Base-by-base conservation (phyloP, 352 stramenopile species). In the Pseudoperonospora humuli region DNA sequence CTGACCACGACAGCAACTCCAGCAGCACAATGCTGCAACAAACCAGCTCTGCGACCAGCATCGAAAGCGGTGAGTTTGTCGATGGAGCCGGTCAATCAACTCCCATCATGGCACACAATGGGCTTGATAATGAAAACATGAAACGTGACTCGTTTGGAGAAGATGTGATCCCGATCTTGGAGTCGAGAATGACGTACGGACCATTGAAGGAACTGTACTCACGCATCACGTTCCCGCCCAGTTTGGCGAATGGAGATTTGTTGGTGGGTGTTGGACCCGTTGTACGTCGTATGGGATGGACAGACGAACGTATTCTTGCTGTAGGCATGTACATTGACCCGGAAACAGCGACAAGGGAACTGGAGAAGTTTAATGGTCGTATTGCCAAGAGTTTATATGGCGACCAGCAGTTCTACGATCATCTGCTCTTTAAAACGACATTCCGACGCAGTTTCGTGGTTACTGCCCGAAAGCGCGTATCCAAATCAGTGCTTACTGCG, bases 291-390 rank as follows among this genome's bases (percentile, higher is more conserved):
- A 77, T 91, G 62, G 75, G 75, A 11, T 91, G 79, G 79, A 87
- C 74, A 3, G 75, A 91, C 39, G 79, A 91, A 49, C 75, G 75
- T 4, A 91, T 91, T 39, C 46, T 91, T 11, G 73, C 79, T 1
- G 74, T 91, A 0, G 79, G 74, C 1, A 56, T 91, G 35, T 91
- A 91, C 46, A 81, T 91, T 13, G 76, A 91, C 25, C 69, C 72
- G 0, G 70, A 85, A 26, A 66, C 55, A 4, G 79, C 76, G 0
- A 57, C 53, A 3, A 67, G 67, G 20, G 58, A 86, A 47, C 60
- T 88, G 4, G 56, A 70, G 6, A 67, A 64, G 13, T 85, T 91
- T 39, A 38, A 81, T 20, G 71, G 67, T 0, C 67, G 61, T 8
- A 65, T 57, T 0, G 63, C 67, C 33, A 81, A 80, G 62, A 81